Base-by-base conservation (phyloP, 768 basidiomycete genomes). In the Russula compacta region DNA sequence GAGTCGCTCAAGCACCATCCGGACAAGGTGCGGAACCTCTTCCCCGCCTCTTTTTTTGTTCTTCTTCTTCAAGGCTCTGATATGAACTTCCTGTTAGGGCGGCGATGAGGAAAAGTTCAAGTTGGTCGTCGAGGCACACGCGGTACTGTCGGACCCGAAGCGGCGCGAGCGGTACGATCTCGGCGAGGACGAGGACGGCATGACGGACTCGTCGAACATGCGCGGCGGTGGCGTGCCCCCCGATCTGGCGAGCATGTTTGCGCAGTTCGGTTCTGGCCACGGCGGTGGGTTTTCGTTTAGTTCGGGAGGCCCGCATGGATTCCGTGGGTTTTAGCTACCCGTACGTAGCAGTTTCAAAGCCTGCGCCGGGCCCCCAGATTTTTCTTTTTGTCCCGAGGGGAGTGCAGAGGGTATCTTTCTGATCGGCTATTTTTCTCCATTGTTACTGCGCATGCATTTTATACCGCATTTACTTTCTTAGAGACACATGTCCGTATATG, bases 71-170 rank as follows among this genome's bases (percentile, higher is more conserved):
- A 38, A 38, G 12, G 24, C 24, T 29, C 24, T 29, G 40, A 42
- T 42, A 17, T 6, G 15, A 6, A 42, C 40, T 6, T 42, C 14
- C 8, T 42, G 11, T 4, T 21, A 91, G 85, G 93, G 95, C 32
- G 95, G 95, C 33, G 91, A 93, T 70, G 94, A 95, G 68, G 95
- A 97, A 70, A 89, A 91, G 67, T 98, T 98, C 82, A 97, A 98
- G 73, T 79, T 92, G 21, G 85, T 92, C 35, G 83, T 78, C 0
- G 92, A 93, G 72, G 89, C 91, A 2, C 79, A 94, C 64, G 81
- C 83, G 8, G 86, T 94, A 4, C 83, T 94, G 2, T 91, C 89
- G 0, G 92, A 94, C 66, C 80, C 89, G 1, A 76, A 75, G 11
- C 77, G 85, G 47, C 79, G 90, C 44, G 78, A 85, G 66, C 81